A percentile compares a stretch with the other conserved stretches of the same genome.
Evolutionary conservation across 768 basidiomycete genomes (phyloP).

Genomic region (Psilocybe subaeruginosa): DNA sequence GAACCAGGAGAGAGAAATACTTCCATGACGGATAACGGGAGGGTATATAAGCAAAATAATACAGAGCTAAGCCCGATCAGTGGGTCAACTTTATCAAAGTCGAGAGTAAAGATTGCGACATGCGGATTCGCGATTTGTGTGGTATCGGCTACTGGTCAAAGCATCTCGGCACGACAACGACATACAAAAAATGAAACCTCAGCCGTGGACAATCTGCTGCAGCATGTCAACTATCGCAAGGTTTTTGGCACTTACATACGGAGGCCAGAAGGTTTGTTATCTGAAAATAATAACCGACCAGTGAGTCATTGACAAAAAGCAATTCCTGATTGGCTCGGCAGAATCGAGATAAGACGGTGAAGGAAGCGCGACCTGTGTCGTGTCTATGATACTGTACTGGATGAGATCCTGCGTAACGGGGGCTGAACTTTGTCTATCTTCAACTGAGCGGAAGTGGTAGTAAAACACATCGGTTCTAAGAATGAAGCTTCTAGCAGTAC

Average conservation of each 20-base stretch:
- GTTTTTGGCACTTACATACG: neutral
- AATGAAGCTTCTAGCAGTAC: too few species aligned
- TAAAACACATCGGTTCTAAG: too few species aligned
- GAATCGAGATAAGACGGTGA: neutral
- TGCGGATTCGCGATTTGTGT: conserved; percentile 2
- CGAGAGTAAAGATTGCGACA: neutral
- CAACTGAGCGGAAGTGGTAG: too few species aligned
- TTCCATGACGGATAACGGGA: neutral
- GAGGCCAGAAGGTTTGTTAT: neutral
- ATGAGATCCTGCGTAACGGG: too few species aligned
- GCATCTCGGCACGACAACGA: neutral
- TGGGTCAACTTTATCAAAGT: conserved; percentile 3
- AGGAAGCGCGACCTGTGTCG: neutral
- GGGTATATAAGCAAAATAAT: conserved; percentile 3
- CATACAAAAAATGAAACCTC: neutral
- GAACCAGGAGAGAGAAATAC: neutral
- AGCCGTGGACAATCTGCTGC: neutral
- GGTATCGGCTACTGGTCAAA: neutral
- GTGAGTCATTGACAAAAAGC: neutral
- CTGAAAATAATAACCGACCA: neutral
- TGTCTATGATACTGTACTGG: too few species aligned
- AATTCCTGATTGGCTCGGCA: neutral
- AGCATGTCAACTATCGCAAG: neutral
- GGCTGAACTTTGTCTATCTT: too few species aligned
- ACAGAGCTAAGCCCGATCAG: conserved; percentile 2